Evolutionary conservation across 805 yeast genomes (phyloP).

Genomic region (Starmerella cellae): DNA sequence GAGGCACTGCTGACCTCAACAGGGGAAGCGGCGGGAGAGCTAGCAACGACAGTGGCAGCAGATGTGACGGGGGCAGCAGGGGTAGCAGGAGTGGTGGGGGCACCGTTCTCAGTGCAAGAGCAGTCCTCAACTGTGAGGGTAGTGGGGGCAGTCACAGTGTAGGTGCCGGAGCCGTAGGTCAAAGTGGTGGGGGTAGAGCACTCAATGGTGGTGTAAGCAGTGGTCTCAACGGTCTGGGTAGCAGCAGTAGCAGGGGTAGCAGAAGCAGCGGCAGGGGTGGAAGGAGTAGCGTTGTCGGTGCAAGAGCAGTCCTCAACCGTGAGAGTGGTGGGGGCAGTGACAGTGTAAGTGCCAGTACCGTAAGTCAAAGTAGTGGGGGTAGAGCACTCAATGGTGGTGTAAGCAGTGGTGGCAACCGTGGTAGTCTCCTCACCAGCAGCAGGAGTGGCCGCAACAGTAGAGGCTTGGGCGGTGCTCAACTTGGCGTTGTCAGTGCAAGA

Average conservation of each 20-base stretch:
- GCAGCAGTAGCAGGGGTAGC: not conserved
- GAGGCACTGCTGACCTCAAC: not conserved
- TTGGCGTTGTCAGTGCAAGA: constrained; percentile 41
- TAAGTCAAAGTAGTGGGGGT: constrained; percentile 20
- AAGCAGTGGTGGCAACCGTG: constrained; percentile 17
- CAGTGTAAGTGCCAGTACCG: constrained; percentile 31
- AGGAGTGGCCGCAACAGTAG: constrained; percentile 7
- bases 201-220: constrained; percentile 17
- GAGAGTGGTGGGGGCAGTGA: constrained; percentile 40
- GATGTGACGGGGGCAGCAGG: constrained; percentile 2
- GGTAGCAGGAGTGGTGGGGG: constrained; percentile 35
- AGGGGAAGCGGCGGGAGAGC: not conserved
- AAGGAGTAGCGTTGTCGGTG: constrained; percentile 35
- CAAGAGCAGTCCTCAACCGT: constrained; percentile 48
- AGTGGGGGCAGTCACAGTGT: constrained; percentile 36
- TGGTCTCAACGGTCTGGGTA: constrained; percentile 15
- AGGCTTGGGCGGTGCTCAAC: not conserved
- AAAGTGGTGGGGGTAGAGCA: constrained; percentile 22
- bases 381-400: constrained; percentile 18
- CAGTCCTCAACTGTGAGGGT: constrained; percentile 42
- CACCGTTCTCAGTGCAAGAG: constrained; percentile 32
- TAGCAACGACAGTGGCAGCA: not conserved
- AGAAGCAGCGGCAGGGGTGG: constrained; percentile 9
- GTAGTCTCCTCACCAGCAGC: constrained; percentile 12
- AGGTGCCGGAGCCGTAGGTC: constrained; percentile 29